phyloP scores from a whole-genome alignment of 2,329 filamentous ascomycete genomes.

The Pseudopithomyces chartarum region DNA sequence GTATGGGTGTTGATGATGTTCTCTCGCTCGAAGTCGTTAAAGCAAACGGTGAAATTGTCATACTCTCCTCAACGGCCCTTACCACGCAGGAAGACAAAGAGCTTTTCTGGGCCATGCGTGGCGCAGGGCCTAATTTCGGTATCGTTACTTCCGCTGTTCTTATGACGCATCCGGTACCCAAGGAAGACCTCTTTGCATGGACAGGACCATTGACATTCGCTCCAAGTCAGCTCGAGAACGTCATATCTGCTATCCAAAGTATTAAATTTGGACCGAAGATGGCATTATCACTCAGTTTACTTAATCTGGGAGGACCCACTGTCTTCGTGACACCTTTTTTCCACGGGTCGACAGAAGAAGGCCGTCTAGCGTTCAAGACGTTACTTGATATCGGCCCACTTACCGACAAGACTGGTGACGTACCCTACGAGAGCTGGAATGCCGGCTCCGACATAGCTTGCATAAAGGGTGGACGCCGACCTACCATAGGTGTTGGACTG shows the following conservation, averaged over 20 bases:
- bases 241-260: conserved; percentile 35
- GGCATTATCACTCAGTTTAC: conserved; percentile 23
- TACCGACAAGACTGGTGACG: conserved; percentile 19
- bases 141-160: conserved; percentile 7
- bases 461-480: conserved; percentile 3
- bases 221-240: conserved; percentile 14
- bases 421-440: conserved; percentile 44
- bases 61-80: conserved; percentile 25
- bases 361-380: conserved; percentile 35
- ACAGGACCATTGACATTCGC: conserved; percentile 11
- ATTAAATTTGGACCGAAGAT: conserved; percentile 33
- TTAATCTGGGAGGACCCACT: neutral
- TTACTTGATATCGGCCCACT: conserved; percentile 33
- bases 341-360: conserved; percentile 29
- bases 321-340: conserved; percentile 31
- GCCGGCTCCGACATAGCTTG: conserved; percentile 38
- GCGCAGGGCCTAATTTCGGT: conserved; percentile 29
- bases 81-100: neutral
- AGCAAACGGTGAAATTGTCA: conserved; percentile 14
- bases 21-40: conserved; percentile 26
- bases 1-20: conserved; percentile 60
- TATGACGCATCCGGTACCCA: conserved; percentile 32
- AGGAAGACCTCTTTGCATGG: conserved; percentile 11
- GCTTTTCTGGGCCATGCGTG: conserved; percentile 26
- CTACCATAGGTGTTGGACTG: conserved; percentile 1